Evolutionary conservation across 2,329 filamentous ascomycete species (phyloP).

Genomic region (Penicillium sp.): DNA sequence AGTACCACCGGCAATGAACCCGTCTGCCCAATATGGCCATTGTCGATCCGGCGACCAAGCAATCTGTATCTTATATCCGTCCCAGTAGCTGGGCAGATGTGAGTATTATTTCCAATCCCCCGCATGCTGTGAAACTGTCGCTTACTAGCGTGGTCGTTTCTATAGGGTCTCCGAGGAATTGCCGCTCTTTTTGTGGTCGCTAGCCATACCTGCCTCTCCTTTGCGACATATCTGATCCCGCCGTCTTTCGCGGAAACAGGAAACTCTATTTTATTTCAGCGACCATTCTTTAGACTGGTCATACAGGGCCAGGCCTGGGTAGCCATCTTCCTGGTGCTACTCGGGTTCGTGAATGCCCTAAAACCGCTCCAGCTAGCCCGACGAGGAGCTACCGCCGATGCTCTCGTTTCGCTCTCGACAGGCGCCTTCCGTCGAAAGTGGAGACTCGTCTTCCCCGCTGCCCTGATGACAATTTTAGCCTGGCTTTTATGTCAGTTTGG

Average conservation of each 20-base stretch:
- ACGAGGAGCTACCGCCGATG: conserved; percentile 54
- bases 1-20: conserved; percentile 2
- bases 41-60: conserved; percentile 6
- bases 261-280: conserved; percentile 54
- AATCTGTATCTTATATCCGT: conserved; percentile 10
- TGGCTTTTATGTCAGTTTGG: conserved; percentile 59
- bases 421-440: conserved; percentile 61
- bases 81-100: conserved; percentile 25
- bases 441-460: conserved; percentile 58
- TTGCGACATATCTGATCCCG: conserved; percentile 53
- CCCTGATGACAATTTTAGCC: conserved; percentile 55
- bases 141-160: not conserved
- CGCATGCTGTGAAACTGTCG: not conserved
- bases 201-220: conserved; percentile 55
- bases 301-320: conserved; percentile 65
- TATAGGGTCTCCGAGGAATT: conserved; percentile 56
- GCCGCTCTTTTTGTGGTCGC: conserved; percentile 57
- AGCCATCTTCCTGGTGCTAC: conserved; percentile 65
- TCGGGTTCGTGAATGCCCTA: conserved; percentile 64
- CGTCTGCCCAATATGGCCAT: conserved; percentile 7
- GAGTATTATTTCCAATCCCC: conserved; percentile 4
- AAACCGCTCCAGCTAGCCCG: conserved; percentile 59
- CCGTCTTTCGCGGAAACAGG: conserved; percentile 48
- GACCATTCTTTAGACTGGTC: conserved; percentile 59
- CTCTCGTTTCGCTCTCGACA: conserved; percentile 55